phyloP scores from a whole-genome alignment of 108 stramenopile genomes.

The Stephanodiscus triporus region DNA sequence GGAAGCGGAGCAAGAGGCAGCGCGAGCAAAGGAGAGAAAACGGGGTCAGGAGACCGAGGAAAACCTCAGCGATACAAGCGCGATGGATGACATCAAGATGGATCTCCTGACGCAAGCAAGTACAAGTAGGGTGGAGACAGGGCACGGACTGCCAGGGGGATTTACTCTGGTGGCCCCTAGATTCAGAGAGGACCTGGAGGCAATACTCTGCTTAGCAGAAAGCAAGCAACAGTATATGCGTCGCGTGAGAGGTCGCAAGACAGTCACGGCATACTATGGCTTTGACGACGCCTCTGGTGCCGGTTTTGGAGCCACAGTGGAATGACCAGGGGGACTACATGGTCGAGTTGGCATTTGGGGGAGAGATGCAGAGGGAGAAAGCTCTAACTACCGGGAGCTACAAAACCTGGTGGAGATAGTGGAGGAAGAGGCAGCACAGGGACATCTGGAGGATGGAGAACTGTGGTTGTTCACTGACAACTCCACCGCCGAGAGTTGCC shows the following conservation, averaged over 20 bases:
- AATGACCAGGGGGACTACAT: background rate
- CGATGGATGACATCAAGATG: background rate
- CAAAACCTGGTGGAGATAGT: background rate
- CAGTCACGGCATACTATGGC: background rate
- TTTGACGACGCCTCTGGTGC: background rate
- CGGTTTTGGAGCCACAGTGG: background rate
- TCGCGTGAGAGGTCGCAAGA: too few species aligned
- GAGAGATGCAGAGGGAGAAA: background rate
- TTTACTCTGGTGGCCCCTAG: too few species aligned
- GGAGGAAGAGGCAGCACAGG: background rate
- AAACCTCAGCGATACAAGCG: background rate
- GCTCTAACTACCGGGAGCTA: conserved; percentile 1
- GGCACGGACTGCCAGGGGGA: too few species aligned
- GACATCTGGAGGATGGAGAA: background rate
- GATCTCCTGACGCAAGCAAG: background rate
- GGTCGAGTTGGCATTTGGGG: background rate
- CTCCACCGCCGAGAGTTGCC: background rate
- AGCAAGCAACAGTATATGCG: too few species aligned
- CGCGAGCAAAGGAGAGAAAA: too few species aligned
- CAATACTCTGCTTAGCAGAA: too few species aligned
- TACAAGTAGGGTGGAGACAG: background rate
- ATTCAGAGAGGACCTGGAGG: too few species aligned
- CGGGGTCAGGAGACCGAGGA: background rate
- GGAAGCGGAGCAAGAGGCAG: background rate
- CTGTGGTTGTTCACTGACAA: conserved; percentile 4